Percentiles rank a stretch among this genome's conserved stretches.
Evolutionary conservation across 441 rosid species (phyloP).

Genomic region (Erysimum pusillum): DNA sequence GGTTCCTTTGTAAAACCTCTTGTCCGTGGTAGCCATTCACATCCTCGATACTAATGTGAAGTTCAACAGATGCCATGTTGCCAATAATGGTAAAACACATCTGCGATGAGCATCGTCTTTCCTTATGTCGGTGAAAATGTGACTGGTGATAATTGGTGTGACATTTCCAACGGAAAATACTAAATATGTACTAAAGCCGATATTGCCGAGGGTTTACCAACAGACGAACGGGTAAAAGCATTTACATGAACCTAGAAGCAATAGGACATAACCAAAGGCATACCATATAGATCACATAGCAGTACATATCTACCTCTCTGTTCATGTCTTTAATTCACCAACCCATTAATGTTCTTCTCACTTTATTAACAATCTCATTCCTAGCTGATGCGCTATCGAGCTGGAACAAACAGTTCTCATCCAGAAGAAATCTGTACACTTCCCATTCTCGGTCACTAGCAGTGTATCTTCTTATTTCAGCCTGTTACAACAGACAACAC

Average conservation of each 20-base stretch:
- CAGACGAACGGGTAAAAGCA: neutral
- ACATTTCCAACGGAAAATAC: too few species aligned
- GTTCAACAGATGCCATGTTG: too few species aligned
- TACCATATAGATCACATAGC: conserved; percentile 3
- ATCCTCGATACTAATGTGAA: too few species aligned
- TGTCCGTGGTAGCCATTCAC: too few species aligned
- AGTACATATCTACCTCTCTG: neutral
- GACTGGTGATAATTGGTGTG: too few species aligned
- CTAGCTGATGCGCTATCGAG: conserved; percentile 50
- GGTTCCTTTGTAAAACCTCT: too few species aligned
- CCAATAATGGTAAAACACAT: too few species aligned
- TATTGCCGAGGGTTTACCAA: neutral
- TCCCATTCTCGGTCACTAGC: conserved; percentile 75
- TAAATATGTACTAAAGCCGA: neutral
- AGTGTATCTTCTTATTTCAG: conserved; percentile 75
- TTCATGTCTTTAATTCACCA: conserved; percentile 52
- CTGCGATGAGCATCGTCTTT: too few species aligned
- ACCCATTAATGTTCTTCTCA: conserved; percentile 84
- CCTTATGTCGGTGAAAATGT: too few species aligned
- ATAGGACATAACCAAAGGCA: neutral
- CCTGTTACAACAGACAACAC: conserved; percentile 49
- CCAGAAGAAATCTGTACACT: conserved; percentile 79
- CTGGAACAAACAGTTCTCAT: conserved; percentile 59
- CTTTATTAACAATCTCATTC: conserved; percentile 68
- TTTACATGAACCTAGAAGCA: neutral